These are phyloP conservation scores for Yamadazyma pseudoaaseri DNA, from an alignment of 1,139 yeast genomes.

Conservation along the genomic window DNA sequence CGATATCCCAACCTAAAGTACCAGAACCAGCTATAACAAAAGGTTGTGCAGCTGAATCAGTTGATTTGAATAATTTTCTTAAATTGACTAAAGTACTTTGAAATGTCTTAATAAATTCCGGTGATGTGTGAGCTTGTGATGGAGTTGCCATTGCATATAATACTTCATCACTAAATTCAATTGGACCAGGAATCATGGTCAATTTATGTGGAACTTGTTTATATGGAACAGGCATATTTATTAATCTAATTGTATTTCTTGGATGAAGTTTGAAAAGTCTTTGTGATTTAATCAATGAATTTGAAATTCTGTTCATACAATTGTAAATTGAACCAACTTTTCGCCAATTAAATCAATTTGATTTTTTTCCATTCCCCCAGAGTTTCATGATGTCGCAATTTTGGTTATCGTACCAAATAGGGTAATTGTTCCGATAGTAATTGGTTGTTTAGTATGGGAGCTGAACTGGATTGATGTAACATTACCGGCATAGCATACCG, in stretches of 20 bases:
- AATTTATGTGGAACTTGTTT: slow-evolving; percentile 52
- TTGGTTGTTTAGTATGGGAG: no score
- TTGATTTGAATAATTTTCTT: slow-evolving; percentile 72
- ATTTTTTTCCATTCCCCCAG: slow-evolving; percentile 6
- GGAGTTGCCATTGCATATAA: slow-evolving; percentile 82
- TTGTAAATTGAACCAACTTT: slow-evolving; percentile 3
- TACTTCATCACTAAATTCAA: slow-evolving; percentile 82
- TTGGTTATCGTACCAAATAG: neutral
- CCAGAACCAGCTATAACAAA: slow-evolving; percentile 88
- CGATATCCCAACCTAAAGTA: slow-evolving; percentile 93
- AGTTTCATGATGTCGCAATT: slow-evolving; percentile 1
- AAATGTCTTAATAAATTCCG: slow-evolving; percentile 76
- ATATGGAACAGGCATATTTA: slow-evolving; percentile 31
- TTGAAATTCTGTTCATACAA: slow-evolving; percentile 8
- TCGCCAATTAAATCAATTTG: neutral
- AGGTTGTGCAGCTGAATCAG: slow-evolving; percentile 67
- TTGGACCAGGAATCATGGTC: slow-evolving; percentile 91
- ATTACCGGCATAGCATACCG: no score
- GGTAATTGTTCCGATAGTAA: neutral
- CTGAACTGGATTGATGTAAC: no score
- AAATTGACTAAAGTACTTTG: slow-evolving; percentile 65
- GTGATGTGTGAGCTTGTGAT: slow-evolving; percentile 88
- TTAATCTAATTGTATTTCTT: neutral
- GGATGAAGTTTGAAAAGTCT: neutral
- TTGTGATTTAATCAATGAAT: neutral